Evolutionary conservation across 164 flowering plant genomes (phyloP).

Genomic region (Vitis cinerea): DNA sequence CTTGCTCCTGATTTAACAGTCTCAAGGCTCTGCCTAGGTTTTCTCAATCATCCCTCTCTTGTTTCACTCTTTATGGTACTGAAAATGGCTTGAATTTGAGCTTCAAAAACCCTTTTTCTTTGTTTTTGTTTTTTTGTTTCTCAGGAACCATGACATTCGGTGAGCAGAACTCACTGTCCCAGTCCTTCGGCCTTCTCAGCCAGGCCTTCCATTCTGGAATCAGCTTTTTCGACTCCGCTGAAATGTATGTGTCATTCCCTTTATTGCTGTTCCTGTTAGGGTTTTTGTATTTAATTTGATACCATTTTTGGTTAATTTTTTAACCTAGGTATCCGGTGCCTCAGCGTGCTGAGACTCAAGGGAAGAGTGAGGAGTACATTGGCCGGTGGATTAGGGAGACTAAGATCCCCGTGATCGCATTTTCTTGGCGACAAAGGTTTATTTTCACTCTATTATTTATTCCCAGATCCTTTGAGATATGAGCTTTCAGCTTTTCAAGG

Average conservation of each 20-base stretch:
- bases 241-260: constrained; percentile 44
- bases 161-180: constrained; percentile 62
- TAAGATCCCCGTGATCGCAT: constrained; percentile 54
- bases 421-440: constrained; percentile 77
- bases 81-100: background rate
- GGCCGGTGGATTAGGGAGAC: constrained; percentile 69
- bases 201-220: constrained; percentile 69
- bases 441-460: background rate
- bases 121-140: background rate
- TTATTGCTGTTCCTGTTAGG: background rate
- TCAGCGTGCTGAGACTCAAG: constrained; percentile 77
- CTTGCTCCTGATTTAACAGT: constrained; percentile 63
- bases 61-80: background rate
- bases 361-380: constrained; percentile 79
- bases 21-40: constrained; percentile 79
- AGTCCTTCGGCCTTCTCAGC: constrained; percentile 74
- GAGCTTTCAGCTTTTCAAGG: background rate
- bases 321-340: constrained; percentile 82
- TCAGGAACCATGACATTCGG: constrained; percentile 92
- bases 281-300: background rate
- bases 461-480: background rate
- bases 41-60: background rate
- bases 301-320: background rate
- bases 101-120: background rate
- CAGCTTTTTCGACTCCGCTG: constrained; percentile 87